Percentiles rank a stretch among this genome's conserved stretches.
These are phyloP conservation scores for Teunomyces funiuensis DNA, from an alignment of 805 yeast genomes.

Conservation along the genomic window DNA sequence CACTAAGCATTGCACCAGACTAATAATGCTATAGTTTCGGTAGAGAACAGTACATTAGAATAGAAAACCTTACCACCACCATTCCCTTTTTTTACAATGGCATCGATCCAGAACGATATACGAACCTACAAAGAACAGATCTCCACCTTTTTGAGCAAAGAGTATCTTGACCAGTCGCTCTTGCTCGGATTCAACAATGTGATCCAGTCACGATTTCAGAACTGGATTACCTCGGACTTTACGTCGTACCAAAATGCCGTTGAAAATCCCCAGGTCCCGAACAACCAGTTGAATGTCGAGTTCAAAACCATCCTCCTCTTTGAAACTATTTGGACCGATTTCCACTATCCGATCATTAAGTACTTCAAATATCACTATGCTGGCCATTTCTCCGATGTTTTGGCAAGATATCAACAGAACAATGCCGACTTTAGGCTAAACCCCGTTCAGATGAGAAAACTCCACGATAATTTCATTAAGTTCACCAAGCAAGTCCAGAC, in stretches of 20 bases:
- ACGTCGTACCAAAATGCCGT: conserved; percentile 25
- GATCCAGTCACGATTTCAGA: conserved; percentile 46
- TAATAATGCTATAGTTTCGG: conserved; percentile 3
- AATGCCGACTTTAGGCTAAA: conserved; percentile 22
- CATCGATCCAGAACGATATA: conserved; percentile 5
- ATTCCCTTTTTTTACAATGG: not conserved
- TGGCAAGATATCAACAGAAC: conserved; percentile 17
- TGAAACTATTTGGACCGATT: conserved; percentile 57
- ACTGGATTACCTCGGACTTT: conserved; percentile 40
- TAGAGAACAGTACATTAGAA: not conserved
- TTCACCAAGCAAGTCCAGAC: conserved; percentile 45
- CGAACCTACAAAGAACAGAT: conserved; percentile 25
- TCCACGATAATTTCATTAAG: conserved; percentile 52
- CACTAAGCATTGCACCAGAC: not conserved
- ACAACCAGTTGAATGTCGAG: conserved; percentile 25
- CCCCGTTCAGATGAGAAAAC: conserved; percentile 57
- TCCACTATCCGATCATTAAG: conserved; percentile 65
- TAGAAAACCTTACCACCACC: not conserved
- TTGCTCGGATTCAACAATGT: conserved; percentile 50
- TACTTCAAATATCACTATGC: conserved; percentile 47
- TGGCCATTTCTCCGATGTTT: conserved; percentile 18
- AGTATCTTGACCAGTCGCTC: conserved; percentile 40
- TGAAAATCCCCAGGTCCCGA: conserved; percentile 12
- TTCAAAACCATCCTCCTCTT: conserved; percentile 37
- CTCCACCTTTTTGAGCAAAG: conserved; percentile 19